Percentiles rank a stretch among this genome's conserved stretches.
phyloP scores from a whole-genome alignment of 75 land plant genomes.

The Adiantum capillusveneris region DNA sequence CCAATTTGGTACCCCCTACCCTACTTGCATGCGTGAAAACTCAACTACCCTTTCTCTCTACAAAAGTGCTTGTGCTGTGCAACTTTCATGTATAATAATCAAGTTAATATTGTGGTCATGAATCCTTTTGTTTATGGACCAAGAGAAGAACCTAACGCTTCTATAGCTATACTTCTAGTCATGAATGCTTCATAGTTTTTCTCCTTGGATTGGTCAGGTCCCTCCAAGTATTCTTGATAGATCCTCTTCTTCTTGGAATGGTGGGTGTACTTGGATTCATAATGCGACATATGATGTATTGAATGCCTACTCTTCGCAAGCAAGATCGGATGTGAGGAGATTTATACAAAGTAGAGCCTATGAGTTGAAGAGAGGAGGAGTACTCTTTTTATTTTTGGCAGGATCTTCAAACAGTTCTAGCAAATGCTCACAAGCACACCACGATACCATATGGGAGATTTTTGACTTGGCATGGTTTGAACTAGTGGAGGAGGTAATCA shows the following conservation, averaged over 20 bases:
- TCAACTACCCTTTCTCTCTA: no score
- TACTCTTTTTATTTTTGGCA: neutral
- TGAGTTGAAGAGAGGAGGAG: constrained; percentile 9
- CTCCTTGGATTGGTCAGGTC: constrained; percentile 8
- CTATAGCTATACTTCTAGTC: no score
- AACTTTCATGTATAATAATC: no score
- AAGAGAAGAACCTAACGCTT: no score
- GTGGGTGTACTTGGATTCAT: constrained; percentile 11
- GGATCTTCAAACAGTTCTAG: neutral
- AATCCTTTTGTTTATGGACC: no score
- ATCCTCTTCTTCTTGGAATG: constrained; percentile 11
- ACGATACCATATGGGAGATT: neutral
- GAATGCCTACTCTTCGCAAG: no score
- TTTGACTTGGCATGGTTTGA: constrained; percentile 2
- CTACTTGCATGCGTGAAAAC: no score
- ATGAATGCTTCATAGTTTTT: no score
- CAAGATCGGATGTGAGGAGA: neutral
- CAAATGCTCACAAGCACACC: neutral
- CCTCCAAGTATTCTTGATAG: constrained; percentile 10
- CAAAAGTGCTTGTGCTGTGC: no score
- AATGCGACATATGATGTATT: neutral
- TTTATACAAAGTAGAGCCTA: constrained; percentile 6
- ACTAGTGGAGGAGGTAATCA: constrained; percentile 10
- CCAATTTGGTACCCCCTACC: no score
- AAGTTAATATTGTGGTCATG: no score